phyloP scores from a whole-genome alignment of 1,139 yeast species.

The Pichia sp. region DNA sequence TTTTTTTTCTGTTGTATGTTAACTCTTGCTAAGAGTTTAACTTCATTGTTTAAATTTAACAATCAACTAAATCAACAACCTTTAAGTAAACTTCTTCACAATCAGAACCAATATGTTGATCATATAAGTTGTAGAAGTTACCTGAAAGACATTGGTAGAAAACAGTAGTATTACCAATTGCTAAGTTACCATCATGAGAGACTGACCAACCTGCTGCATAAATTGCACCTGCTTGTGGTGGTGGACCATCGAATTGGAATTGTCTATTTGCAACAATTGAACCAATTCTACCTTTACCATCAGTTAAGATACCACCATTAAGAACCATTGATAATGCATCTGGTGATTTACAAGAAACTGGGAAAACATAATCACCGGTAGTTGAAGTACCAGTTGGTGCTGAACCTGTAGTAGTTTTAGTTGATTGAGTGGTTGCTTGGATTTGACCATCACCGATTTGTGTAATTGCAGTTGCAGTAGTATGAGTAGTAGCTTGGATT shows the following conservation, averaged over 20 bases:
- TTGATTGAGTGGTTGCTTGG: constrained; percentile 38
- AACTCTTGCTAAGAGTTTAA: neutral
- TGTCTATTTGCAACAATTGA: constrained; percentile 81
- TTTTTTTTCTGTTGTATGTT: neutral
- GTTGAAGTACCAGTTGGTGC: constrained; percentile 9
- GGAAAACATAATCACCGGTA: constrained; percentile 24
- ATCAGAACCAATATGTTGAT: constrained; percentile 58
- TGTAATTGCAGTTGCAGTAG: constrained; percentile 20
- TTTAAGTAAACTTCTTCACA: constrained; percentile 61
- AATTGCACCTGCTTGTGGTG: constrained; percentile 85
- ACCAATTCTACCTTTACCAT: constrained; percentile 65
- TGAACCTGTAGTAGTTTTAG: constrained; percentile 15
- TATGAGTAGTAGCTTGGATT: constrained; percentile 11
- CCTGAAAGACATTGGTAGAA: constrained; percentile 82
- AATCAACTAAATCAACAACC: constrained; percentile 56
- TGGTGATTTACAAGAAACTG: constrained; percentile 45
- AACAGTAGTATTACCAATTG: constrained; percentile 55
- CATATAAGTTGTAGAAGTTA: constrained; percentile 76
- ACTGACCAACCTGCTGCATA: constrained; percentile 84
- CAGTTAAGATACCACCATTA: constrained; percentile 48
- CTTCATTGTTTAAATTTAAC: constrained; percentile 34
- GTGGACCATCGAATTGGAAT: constrained; percentile 87
- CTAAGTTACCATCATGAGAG: constrained; percentile 59
- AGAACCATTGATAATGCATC: constrained; percentile 53
- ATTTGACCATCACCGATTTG: constrained; percentile 44